Percentiles rank a stretch among this genome's conserved stretches.
phyloP scores from a whole-genome alignment of 352 stramenopile genomes.

The Pythium aphanidermatum region DNA sequence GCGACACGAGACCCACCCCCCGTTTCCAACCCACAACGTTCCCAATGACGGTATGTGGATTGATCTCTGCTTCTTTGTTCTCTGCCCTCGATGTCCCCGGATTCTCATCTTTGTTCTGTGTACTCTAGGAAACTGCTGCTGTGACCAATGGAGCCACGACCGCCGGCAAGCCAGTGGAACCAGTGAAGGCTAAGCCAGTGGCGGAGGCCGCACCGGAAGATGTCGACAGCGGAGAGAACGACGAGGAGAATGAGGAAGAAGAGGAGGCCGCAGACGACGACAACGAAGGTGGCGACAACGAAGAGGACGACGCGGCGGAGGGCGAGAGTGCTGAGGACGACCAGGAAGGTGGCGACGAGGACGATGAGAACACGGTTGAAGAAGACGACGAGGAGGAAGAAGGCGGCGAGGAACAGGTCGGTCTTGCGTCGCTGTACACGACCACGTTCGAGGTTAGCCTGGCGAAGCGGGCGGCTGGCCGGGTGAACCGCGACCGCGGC shows the following conservation, averaged over 20 bases:
- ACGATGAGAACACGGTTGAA: constrained; percentile 15
- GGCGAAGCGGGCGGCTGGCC: not conserved
- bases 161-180: constrained; percentile 13
- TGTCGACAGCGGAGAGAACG: constrained; percentile 18
- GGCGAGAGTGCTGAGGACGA: constrained; percentile 18
- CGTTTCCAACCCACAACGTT: no score
- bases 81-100: no score
- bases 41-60: no score
- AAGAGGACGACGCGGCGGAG: constrained; percentile 29
- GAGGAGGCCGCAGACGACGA: constrained; percentile 30
- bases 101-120: no score
- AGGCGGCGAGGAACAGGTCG: constrained; percentile 35
- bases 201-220: constrained; percentile 18
- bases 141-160: not conserved
- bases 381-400: constrained; percentile 26
- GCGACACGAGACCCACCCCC: no score
- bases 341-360: constrained; percentile 24
- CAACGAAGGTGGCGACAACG: constrained; percentile 27
- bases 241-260: constrained; percentile 21
- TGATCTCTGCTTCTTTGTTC: no score
- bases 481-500: not conserved
- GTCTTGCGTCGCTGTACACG: constrained; percentile 58
- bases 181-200: constrained; percentile 13
- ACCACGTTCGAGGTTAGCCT: constrained; percentile 43
- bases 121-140: not conserved